phyloP scores from a whole-genome alignment of 495 filamentous ascomycete species.

The Schizothecium vesticola region DNA sequence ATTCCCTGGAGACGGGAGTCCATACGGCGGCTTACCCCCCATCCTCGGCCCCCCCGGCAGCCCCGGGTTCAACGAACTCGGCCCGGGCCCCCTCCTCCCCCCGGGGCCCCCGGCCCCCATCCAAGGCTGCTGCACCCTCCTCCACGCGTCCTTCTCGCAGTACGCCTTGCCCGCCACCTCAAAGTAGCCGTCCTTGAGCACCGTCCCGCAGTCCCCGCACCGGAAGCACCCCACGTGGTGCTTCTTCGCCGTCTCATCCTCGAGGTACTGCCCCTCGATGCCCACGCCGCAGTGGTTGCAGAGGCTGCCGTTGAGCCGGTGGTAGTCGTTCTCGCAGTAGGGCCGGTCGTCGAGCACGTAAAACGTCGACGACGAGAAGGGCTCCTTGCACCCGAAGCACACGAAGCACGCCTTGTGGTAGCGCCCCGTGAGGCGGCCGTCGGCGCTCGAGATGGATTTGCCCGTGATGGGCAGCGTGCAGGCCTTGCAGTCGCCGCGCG shows the following conservation, averaged over 20 bases:
- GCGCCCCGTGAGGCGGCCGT: constrained; percentile 85
- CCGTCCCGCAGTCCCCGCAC: constrained; percentile 59
- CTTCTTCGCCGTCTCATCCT: constrained; percentile 69
- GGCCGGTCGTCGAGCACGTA: constrained; percentile 85
- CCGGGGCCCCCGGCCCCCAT: constrained; percentile 1
- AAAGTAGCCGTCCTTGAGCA: constrained; percentile 61
- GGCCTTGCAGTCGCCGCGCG: constrained; percentile 75
- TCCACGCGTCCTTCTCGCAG: constrained; percentile 81
- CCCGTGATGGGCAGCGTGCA: constrained; percentile 75
- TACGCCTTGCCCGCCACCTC: constrained; percentile 52
- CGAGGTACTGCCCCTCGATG: constrained; percentile 94
- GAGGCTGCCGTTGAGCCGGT: constrained; percentile 79
- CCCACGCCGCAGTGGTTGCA: constrained; percentile 74
- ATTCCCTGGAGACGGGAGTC: constrained; percentile 10
- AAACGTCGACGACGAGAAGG: constrained; percentile 85
- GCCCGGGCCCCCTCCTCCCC: constrained; percentile 3
- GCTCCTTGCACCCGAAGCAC: constrained; percentile 73
- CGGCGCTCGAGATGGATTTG: constrained; percentile 89
- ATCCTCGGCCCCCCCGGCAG: constrained; percentile 13
- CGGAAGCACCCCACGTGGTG: constrained; percentile 85
- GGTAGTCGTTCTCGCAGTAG: constrained; percentile 90
- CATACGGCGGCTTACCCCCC: constrained; percentile 2
- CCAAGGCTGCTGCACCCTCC: constrained; percentile 39
- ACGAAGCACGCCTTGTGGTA: constrained; percentile 95
- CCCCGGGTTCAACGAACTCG: constrained; percentile 7